Evolutionary conservation across 2,329 filamentous ascomycete genomes (phyloP).

Genomic region (Phoma sp.): DNA sequence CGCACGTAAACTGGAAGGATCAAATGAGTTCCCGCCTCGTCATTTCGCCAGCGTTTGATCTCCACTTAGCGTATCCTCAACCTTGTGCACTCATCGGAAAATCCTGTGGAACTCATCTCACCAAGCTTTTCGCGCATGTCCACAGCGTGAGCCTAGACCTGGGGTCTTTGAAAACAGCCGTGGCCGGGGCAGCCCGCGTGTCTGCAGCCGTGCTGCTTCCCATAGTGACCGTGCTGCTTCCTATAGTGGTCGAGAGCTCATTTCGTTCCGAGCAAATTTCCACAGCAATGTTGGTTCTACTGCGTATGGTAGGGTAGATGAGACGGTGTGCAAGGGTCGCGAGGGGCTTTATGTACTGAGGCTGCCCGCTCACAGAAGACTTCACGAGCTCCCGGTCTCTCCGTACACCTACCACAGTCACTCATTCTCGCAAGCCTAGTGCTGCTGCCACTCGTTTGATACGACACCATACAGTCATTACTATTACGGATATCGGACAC

Average conservation of each 20-base stretch:
- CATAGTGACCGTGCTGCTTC: conserved; percentile 11
- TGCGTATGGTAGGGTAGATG: conserved; percentile 19
- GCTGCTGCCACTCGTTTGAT: conserved; percentile 38
- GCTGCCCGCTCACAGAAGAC: conserved; percentile 8
- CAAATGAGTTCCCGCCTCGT: conserved; percentile 25
- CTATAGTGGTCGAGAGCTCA: conserved; percentile 15
- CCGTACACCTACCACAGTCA: conserved; percentile 18
- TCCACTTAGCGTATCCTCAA: conserved; percentile 29
- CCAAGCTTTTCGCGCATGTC: conserved; percentile 21
- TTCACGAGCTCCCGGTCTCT: conserved; percentile 19
- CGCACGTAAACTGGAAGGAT: conserved; percentile 11
- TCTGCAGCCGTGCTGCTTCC: conserved; percentile 17
- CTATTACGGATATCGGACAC: conserved; percentile 3
- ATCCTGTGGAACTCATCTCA: conserved; percentile 20
- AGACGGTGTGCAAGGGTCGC: conserved; percentile 20
- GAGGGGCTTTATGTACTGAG: conserved; percentile 26
- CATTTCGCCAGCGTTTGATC: conserved; percentile 46
- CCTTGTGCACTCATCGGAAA: conserved; percentile 21
- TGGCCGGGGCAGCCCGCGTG: conserved; percentile 13
- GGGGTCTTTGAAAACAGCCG: conserved; percentile 8
- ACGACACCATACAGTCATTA: conserved; percentile 16
- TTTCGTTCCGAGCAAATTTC: conserved; percentile 31
- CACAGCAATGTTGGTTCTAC: conserved; percentile 20
- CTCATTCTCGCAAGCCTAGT: conserved; percentile 36
- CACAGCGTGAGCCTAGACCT: conserved; percentile 20